Base-by-base conservation (phyloP, 306 rosid species). In the Spatholobus suberectus region DNA sequence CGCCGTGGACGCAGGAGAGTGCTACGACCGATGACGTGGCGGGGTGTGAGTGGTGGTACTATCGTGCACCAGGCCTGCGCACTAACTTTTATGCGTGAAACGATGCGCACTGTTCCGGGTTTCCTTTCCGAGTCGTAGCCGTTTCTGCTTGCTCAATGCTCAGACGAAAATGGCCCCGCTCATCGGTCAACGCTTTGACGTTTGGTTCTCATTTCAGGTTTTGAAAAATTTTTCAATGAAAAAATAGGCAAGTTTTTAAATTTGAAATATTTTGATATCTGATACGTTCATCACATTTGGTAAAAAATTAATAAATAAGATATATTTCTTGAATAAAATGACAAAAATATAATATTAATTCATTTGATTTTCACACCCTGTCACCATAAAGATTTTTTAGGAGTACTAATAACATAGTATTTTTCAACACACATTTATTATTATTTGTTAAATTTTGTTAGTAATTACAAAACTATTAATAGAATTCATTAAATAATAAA, bases 21-120 rank as follows among this genome's bases (percentile, higher is more conserved):
- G 76, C 18, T 63, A 10, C 68, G 10, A 6, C 3, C 0, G 78
- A n/a, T 81, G 84, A 88, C 61, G 91, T 92, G 93, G 91, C 7
- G 0, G 0, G 1, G 8, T 23, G 0, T 75, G 4, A 78, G 77
- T 90, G 88, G 93, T 29, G 18, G 0, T 1, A 32, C 76, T 87
- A 84, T 12, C 55, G 37, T 82, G 89, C 78, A 8, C 88, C 29
- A 3, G 2, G 43, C 26, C 29, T 49, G 83, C 80, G 81, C 93
- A 88, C 89, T 81, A 80, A 85, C 87, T 83, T 77, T 85, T 21
- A 86, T 86, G 92, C 75, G 49, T n/a, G 11, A 57, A 57, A 6
- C 27, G 57, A 43, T 74, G 80, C 77, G 74, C 46, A 41, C 68
- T 51, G 80, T 82, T 43, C 29, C 61, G 73, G 32, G 76, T 47